Base-by-base conservation (phyloP, 1,284 basidiomycete species). In the Neolentinus lepideus region DNA sequence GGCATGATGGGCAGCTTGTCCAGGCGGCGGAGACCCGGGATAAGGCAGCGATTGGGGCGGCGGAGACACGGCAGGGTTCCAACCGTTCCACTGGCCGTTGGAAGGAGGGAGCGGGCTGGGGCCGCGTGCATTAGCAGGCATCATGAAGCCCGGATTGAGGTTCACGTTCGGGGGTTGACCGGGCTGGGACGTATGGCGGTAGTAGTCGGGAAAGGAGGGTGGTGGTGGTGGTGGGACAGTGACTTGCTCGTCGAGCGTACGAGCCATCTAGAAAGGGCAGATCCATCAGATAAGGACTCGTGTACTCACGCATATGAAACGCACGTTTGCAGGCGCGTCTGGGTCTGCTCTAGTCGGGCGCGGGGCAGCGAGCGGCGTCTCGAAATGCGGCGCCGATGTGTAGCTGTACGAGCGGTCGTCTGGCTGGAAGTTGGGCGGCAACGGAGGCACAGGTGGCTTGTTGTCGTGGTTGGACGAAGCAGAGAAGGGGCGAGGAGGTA, bases 291-390 rank as follows among this genome's bases (percentile, higher is more conserved):
- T 62, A 63, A 62, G 62, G 61, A 61, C 58, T 55, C n/a, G 36
- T 36, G 9, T 31, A 59, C 31, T 50, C 51, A 47, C 56, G 58
- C 19, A 56, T 36, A 48, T 52, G 22, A 57, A 56, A 70, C 82
- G 65, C 65, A 85, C 85, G 64, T 85, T 84, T 35, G 77, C 75
- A n/a, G 84, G 82, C 1, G 86, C 67, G 61, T 74, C 75, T 16
- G 81, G 83, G 62, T 85, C 81, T 6, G 85, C 56, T 54, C 80
- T 76, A 58, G 85, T 81, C 0, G 87, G 83, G n/a, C 81, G 74
- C 3, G 88, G 88, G 0, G 87, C 86, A 6, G 78, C 79, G 8
- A 90, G 72, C 0, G 85, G 84, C 19, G 80, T 71, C 59, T 77
- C 77, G 56, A 77, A 81, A 58, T 83, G 81, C 22, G 80, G 81